Conservation (phyloP, 257 asterid species). For the Solanum megistacrolobum region DNA sequence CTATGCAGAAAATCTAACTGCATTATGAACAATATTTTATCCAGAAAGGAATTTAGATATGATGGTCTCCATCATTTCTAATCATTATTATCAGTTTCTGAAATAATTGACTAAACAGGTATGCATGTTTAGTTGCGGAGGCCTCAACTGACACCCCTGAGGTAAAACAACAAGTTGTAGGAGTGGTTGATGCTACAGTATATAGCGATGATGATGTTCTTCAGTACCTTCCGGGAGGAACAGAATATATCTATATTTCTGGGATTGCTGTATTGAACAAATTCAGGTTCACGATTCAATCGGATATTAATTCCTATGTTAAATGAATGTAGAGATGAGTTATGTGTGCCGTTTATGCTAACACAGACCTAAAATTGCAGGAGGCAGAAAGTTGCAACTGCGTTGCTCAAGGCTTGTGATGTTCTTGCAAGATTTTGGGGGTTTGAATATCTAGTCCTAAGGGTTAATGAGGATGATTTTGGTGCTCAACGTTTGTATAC, state of each 20-base stretch:
- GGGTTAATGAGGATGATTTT: conserved; percentile 74
- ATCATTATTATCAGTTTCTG: no score
- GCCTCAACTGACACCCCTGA: conserved; percentile 7
- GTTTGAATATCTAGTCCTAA: conserved; percentile 49
- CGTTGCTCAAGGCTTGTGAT: conserved; percentile 68
- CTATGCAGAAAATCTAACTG: neutral
- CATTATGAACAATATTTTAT: no score
- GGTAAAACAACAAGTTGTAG: conserved; percentile 34
- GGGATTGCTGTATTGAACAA: conserved; percentile 77
- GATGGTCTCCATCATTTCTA: no score
- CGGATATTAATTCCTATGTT: neutral
- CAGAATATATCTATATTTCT: conserved; percentile 78
- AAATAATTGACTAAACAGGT: conserved; percentile 15
- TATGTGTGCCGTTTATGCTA: neutral
- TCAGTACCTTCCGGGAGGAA: conserved; percentile 47
- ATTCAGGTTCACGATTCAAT: conserved; percentile 41
- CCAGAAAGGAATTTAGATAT: no score
- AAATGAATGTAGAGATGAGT: neutral
- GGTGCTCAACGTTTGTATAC: conserved; percentile 61
- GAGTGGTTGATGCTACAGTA: conserved; percentile 86
- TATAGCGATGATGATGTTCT: conserved; percentile 52
- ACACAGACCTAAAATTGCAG: conserved; percentile 17
- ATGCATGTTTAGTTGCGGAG: conserved; percentile 84
- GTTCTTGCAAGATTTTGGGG: conserved; percentile 50
- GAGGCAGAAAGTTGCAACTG: conserved; percentile 78